Conservation (phyloP, 176 grass and related monocot species). For the Triticum dicoccoides region DNA sequence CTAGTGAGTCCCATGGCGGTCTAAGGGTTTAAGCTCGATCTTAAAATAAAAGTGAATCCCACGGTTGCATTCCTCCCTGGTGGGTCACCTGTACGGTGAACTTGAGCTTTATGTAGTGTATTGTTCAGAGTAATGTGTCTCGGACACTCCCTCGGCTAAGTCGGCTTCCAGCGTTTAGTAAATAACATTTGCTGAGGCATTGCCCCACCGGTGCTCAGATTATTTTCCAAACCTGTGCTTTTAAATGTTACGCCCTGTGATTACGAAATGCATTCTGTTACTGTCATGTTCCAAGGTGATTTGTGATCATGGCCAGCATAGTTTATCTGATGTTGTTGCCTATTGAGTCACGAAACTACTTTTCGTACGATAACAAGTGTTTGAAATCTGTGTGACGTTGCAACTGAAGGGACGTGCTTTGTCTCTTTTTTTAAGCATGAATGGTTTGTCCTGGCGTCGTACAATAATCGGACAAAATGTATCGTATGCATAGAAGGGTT, state of each 20-base stretch:
- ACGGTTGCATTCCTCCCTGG: not conserved
- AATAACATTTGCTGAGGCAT: constrained; percentile 21
- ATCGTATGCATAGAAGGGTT: no score
- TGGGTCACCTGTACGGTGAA: constrained; percentile 13
- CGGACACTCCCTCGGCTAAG: not conserved
- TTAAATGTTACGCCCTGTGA: not conserved
- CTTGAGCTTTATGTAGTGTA: constrained; percentile 5
- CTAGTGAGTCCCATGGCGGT: constrained; percentile 19
- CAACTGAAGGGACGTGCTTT: no score
- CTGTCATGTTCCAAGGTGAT: not conserved
- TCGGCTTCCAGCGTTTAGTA: not conserved
- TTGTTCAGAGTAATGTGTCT: constrained; percentile 20
- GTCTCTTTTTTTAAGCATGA: no score
- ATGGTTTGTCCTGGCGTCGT: no score
- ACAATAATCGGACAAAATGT: no score
- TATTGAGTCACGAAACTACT: constrained; percentile 1
- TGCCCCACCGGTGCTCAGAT: not conserved
- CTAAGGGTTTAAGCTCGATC: not conserved
- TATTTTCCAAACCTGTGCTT: not conserved
- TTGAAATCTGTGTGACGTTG: no score
- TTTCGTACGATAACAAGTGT: no score
- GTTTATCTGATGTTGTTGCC: constrained; percentile 5
- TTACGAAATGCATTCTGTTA: not conserved
- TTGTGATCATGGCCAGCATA: not conserved
- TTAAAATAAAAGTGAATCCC: constrained; percentile 23